Evolutionary conservation across 139 green algal species (phyloP).

Genomic region (Yamagishiella unicocca): DNA sequence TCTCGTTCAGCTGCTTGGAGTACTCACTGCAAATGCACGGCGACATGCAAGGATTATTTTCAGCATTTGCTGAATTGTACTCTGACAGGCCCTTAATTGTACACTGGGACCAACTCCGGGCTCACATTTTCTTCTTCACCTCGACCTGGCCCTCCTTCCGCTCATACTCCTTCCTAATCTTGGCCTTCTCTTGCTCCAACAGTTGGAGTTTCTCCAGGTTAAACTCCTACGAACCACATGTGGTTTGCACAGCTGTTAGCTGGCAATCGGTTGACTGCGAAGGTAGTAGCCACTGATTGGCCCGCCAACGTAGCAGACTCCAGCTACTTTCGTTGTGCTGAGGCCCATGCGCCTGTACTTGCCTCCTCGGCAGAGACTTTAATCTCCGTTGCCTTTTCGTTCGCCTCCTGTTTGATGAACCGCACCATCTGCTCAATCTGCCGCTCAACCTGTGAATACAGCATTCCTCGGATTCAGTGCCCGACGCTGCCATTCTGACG

Average conservation of each 20-base stretch:
- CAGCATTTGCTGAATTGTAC: no score
- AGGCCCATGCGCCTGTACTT: background rate
- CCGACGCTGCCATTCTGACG: no score
- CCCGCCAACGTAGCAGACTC: no score
- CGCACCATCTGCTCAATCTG: conserved; percentile 97
- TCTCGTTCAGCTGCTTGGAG: conserved; percentile 97
- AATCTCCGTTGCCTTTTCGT: conserved; percentile 99
- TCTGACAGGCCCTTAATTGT: no score
- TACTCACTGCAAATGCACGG: conserved; percentile 84
- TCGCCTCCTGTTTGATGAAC: conserved; percentile 99
- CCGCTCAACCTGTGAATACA: conserved; percentile 75
- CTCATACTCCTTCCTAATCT: conserved; percentile 97
- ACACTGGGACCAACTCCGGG: no score
- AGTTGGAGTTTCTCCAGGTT: conserved; percentile 98
- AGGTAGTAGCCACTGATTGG: conserved; percentile 23
- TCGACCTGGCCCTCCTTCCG: conserved; percentile 92
- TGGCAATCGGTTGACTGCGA: background rate
- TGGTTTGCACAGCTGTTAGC: background rate
- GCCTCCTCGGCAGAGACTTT: conserved; percentile 95
- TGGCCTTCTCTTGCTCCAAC: conserved; percentile 96
- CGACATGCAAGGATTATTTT: background rate
- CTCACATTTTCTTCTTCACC: conserved; percentile 98
- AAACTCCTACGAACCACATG: conserved; percentile 87
- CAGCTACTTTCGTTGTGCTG: no score
- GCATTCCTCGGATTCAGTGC: background rate